A percentile compares a stretch with the other conserved stretches of the same genome.
phyloP scores from a whole-genome alignment of 164 flowering plant genomes.

The Stephania japonica region DNA sequence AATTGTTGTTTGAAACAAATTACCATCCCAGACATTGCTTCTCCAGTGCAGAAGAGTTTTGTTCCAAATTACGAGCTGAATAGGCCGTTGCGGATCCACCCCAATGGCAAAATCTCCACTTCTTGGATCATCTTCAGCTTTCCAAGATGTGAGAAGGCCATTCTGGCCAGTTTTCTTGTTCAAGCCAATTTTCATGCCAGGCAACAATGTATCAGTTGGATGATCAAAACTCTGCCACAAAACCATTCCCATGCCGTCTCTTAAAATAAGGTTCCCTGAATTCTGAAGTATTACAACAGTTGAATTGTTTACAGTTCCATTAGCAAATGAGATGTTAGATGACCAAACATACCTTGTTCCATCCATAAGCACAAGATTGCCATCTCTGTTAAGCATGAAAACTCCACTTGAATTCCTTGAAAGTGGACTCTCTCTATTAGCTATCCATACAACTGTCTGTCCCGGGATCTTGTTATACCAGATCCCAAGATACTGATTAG shows the following conservation, averaged over 20 bases:
- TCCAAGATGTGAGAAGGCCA: not conserved
- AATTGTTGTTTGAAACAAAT: not conserved
- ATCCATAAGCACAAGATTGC: constrained; percentile 1
- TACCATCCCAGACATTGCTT: not conserved
- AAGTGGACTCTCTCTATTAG: constrained; percentile 19
- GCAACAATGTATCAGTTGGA: constrained; percentile 14
- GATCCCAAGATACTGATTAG: constrained; percentile 2
- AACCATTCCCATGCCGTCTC: not conserved
- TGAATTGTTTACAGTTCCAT: not conserved
- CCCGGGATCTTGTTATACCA: constrained; percentile 4
- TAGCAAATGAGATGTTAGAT: not conserved
- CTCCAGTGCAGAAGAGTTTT: not conserved
- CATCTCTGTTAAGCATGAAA: constrained; percentile 8
- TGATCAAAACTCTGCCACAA: constrained; percentile 3
- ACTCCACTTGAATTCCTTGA: constrained; percentile 10
- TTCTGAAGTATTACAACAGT: constrained; percentile 15
- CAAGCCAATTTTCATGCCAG: constrained; percentile 16
- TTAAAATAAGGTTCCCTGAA: constrained; percentile 31
- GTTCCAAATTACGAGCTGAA: constrained; percentile 16
- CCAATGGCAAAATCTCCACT: not conserved
- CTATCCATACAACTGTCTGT: not conserved
- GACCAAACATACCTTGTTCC: not conserved
- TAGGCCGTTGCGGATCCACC: constrained; percentile 22
- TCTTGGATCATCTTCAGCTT: not conserved
- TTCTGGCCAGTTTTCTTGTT: constrained; percentile 4